Evolutionary conservation across 148 eudicot genomes (phyloP), one percentile per base, ranked within the genome.

Genomic region (Silene latifolia): DNA sequence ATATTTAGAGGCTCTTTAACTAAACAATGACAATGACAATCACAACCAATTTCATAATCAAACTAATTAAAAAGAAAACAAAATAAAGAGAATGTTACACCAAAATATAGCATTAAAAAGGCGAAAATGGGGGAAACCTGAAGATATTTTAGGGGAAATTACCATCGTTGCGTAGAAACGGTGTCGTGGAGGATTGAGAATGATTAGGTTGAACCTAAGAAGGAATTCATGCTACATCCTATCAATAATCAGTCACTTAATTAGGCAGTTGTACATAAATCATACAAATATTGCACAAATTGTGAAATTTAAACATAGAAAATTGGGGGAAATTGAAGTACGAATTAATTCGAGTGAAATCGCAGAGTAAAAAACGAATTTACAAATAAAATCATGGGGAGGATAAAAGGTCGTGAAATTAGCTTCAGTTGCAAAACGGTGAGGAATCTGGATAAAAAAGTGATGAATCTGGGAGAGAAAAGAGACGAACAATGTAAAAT

Each of bases 191-290:
- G 15, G 59, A 65, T 19, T n/a, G 59, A 27, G 69, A 65, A 19
- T 80, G 79, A 66, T 64, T 69, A 19, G 80, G 67, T 68, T 81
- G 82, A 78, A 78, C 77, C 86, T 82, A 84, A 0, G 72, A 64
- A 21, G 86, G 86, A 72, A 84, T 79, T 77, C 82, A 84, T 12
- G 82, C 84, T 12, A 20, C 72, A 75, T 84, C 84, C 86, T 84
- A 7, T 63, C 14, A 29, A 5, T n/a, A 69, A 1, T 17, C 10
- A 12, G 9, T 14, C 18, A 9, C 20, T 12, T n/a, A 21, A 8
- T 8, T 51, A n/a, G 11, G 13, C 5, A 61, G n/a, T n/a, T 32
- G 48, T 53, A 12, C 66, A 12, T 1, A 27, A 15, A 6, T 12
- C 39, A 62, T 42, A 1, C 29, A 13, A 24, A 19, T 44, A 60